phyloP scores from a whole-genome alignment of 768 basidiomycete genomes.

The Trametes cingulata region DNA sequence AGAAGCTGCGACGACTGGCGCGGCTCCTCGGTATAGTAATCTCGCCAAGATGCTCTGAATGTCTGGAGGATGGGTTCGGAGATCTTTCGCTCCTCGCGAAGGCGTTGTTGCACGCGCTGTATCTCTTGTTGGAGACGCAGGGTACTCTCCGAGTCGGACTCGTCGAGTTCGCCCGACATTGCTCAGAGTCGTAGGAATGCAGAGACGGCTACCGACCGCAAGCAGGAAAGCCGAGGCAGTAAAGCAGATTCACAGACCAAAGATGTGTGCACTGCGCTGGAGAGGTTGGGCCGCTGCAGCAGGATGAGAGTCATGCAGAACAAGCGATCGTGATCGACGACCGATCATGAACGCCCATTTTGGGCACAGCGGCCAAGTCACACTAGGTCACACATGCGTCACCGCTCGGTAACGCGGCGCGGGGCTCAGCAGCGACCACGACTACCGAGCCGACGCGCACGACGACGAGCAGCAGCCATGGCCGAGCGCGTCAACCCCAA shows the following conservation, averaged over 20 bases:
- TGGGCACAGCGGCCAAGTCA: slow-evolving; percentile 5
- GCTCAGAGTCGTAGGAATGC: no score
- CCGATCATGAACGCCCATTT: neutral
- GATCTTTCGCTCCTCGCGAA: neutral
- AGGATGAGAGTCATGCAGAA: no score
- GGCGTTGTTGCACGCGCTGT: neutral
- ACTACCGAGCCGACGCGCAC: neutral
- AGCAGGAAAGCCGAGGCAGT: no score
- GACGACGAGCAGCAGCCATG: slow-evolving; percentile 28
- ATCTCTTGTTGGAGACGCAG: slow-evolving; percentile 1
- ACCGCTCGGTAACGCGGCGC: slow-evolving; percentile 8
- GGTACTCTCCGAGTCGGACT: neutral
- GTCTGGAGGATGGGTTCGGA: slow-evolving; percentile 18
- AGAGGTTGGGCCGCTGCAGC: no score
- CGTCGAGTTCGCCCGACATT: neutral
- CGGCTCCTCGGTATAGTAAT: slow-evolving; percentile 50
- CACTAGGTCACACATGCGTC: slow-evolving; percentile 11
- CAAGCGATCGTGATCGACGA: neutral
- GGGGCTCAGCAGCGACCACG: slow-evolving; percentile 10
- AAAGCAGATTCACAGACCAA: no score
- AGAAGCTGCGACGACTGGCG: slow-evolving; percentile 32
- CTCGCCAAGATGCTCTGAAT: slow-evolving; percentile 43
- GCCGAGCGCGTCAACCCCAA: slow-evolving; percentile 44
- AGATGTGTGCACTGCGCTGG: no score
- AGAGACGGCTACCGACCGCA: no score